Conservation (phyloP, 306 rosid species). For the Casuarina equisetifolia region DNA sequence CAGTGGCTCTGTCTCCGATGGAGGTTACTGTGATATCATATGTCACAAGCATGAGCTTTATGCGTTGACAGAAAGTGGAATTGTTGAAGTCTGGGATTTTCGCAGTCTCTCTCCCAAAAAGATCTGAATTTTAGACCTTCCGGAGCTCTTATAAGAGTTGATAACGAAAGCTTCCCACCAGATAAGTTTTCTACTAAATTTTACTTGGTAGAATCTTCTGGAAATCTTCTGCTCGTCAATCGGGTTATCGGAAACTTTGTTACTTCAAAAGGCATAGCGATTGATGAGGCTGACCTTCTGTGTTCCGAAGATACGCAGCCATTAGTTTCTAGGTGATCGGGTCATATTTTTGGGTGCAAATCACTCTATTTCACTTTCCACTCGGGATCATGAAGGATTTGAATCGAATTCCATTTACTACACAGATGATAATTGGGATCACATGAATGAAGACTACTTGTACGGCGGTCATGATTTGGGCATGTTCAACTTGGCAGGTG, state of each 20-base stretch:
- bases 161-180: neutral
- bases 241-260: neutral
- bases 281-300: no score
- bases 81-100: slow-evolving; percentile 12
- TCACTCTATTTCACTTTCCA: neutral
- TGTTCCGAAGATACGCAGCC: neutral
- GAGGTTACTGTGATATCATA: neutral
- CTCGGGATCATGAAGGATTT: neutral
- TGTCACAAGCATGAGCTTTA: neutral
- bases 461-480: slow-evolving; percentile 21
- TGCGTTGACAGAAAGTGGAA: slow-evolving; percentile 2
- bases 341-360: slow-evolving; percentile 15
- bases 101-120: neutral
- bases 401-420: slow-evolving; percentile 18
- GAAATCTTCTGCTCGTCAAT: slow-evolving; percentile 2
- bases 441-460: neutral
- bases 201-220: slow-evolving; percentile 25
- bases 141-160: neutral
- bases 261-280: neutral
- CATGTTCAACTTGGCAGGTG: neutral
- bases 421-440: slow-evolving; percentile 10
- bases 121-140: neutral
- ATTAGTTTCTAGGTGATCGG: neutral
- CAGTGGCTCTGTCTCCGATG: neutral
- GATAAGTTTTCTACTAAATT: neutral